Evolutionary conservation across 2,329 filamentous ascomycete genomes (phyloP).

Genomic region (Cladosporium sp.): DNA sequence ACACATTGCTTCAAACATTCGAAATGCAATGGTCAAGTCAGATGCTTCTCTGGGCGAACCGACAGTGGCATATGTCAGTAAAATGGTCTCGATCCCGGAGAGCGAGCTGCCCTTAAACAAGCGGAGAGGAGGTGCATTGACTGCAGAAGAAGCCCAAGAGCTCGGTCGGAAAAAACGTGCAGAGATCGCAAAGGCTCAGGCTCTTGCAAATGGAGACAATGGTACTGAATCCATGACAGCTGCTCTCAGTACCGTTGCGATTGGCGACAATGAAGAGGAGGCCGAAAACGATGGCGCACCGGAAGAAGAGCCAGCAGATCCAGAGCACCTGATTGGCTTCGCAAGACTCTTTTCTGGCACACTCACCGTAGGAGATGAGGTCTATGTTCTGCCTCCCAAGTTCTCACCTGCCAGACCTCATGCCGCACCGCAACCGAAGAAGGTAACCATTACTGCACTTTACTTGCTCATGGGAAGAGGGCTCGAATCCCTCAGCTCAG

Average conservation of each 20-base stretch:
- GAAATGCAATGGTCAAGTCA: constrained; percentile 78
- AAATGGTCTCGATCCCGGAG: constrained; percentile 94
- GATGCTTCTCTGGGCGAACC: constrained; percentile 67
- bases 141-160: constrained; percentile 84
- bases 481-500: constrained; percentile 74
- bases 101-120: constrained; percentile 89
- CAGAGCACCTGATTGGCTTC: constrained; percentile 90
- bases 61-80: constrained; percentile 92
- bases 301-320: constrained; percentile 57
- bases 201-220: constrained; percentile 46
- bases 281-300: constrained; percentile 52
- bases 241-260: constrained; percentile 57
- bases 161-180: constrained; percentile 83
- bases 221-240: constrained; percentile 55
- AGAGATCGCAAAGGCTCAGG: constrained; percentile 77
- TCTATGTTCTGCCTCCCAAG: constrained; percentile 91
- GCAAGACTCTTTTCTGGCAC: constrained; percentile 90
- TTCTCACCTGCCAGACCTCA: constrained; percentile 79
- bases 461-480: constrained; percentile 96
- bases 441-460: constrained; percentile 78
- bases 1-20: constrained; percentile 64
- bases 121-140: constrained; percentile 66
- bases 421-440: constrained; percentile 67
- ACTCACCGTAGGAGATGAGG: constrained; percentile 78
- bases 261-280: constrained; percentile 48